Evolutionary conservation across 352 stramenopile genomes (phyloP).

Genomic region (Globisporangium orthogonon): DNA sequence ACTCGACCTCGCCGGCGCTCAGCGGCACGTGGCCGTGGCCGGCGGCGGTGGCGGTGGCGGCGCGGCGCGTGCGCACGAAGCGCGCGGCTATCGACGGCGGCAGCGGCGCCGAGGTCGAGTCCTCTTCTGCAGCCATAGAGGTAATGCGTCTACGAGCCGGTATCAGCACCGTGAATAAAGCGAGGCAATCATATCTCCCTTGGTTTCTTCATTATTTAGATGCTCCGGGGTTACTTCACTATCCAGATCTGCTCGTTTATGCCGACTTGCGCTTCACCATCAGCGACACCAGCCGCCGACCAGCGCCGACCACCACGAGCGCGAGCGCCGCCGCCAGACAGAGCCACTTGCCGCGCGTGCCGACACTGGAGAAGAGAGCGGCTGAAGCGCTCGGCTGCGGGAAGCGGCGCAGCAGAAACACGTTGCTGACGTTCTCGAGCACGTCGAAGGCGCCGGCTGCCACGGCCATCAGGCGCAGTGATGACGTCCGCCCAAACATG

Average conservation of each 20-base stretch:
- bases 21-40: conserved; percentile 47
- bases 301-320: neutral
- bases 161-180: neutral
- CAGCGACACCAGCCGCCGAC: neutral
- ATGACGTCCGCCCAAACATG: conserved; percentile 5
- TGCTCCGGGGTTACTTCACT: neutral
- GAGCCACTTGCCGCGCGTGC: conserved; percentile 4
- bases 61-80: conserved; percentile 14
- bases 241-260: neutral
- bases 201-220: neutral
- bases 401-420: conserved; percentile 11
- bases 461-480: conserved; percentile 5
- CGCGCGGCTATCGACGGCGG: conserved; percentile 13
- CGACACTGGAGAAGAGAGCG: conserved; percentile 2
- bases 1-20: conserved; percentile 55
- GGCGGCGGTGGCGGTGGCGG: neutral
- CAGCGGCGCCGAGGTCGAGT: neutral
- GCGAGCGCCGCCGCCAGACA: neutral
- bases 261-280: neutral
- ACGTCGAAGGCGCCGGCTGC: conserved; percentile 7
- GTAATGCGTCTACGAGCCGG: neutral
- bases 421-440: conserved; percentile 13
- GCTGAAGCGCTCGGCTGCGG: neutral
- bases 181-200: neutral
- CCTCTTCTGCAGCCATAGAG: neutral